Evolutionary conservation across 345 rosid genomes (phyloP).

Genomic region (Camelina neglecta): DNA sequence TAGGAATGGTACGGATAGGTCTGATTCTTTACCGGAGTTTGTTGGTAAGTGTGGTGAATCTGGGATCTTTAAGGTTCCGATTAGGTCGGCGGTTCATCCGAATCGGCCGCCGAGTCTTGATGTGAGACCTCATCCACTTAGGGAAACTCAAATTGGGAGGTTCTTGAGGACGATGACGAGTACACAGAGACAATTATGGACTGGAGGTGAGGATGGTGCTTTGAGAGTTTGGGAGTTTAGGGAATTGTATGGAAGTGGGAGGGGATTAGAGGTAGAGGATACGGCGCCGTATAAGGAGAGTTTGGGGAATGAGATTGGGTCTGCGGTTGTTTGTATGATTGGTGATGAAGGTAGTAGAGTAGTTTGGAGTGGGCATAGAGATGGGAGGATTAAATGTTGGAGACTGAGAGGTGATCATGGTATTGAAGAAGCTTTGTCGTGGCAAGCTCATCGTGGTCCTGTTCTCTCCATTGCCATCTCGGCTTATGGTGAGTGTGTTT

Average conservation of each 20-base stretch:
- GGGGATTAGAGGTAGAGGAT: slow-evolving; percentile 54
- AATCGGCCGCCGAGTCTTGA: slow-evolving; percentile 80
- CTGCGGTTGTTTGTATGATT: slow-evolving; percentile 74
- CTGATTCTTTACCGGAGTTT: slow-evolving; percentile 61
- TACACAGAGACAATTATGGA: slow-evolving; percentile 77
- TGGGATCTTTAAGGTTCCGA: slow-evolving; percentile 70
- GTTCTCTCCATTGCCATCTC: slow-evolving; percentile 73
- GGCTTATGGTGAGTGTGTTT: slow-evolving; percentile 59
- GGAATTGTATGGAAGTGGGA: slow-evolving; percentile 59
- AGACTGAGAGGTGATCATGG: slow-evolving; percentile 45
- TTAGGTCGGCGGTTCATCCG: slow-evolving; percentile 77
- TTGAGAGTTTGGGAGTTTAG: slow-evolving; percentile 74
- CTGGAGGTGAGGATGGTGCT: slow-evolving; percentile 78
- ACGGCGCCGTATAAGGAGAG: slow-evolving; percentile 86
- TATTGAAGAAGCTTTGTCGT: slow-evolving; percentile 68
- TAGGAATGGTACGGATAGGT: slow-evolving; percentile 5
- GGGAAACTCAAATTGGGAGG: slow-evolving; percentile 80
- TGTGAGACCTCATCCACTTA: slow-evolving; percentile 81
- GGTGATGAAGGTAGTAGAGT: slow-evolving; percentile 67
- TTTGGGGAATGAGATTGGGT: slow-evolving; percentile 42
- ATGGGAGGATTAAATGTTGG: slow-evolving; percentile 86
- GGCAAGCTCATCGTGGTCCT: slow-evolving; percentile 94
- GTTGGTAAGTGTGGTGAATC: slow-evolving; percentile 56
- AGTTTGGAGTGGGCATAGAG: slow-evolving; percentile 94
- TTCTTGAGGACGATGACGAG: slow-evolving; percentile 71